phyloP scores from a whole-genome alignment of 306 rosid genomes.

The Vigna reflexopilosa region DNA sequence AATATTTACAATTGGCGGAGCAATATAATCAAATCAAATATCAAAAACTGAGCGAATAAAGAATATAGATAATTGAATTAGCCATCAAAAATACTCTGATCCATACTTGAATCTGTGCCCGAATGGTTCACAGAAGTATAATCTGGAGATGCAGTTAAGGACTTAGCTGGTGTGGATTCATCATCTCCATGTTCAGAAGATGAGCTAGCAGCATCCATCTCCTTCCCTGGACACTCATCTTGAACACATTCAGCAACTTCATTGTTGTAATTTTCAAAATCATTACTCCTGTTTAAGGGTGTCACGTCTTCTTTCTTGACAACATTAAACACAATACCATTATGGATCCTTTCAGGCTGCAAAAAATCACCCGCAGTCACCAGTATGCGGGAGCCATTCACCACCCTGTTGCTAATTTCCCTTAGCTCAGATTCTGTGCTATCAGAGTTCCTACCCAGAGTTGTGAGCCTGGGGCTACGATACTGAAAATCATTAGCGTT shows the following conservation, averaged over 20 bases:
- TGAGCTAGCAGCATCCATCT: constrained; percentile 66
- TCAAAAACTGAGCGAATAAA: background rate
- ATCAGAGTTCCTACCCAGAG: constrained; percentile 66
- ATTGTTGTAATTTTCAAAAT: constrained; percentile 58
- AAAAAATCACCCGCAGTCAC: constrained; percentile 88
- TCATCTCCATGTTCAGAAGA: constrained; percentile 69
- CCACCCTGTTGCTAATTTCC: constrained; percentile 58
- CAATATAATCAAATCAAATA: background rate
- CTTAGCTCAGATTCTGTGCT: constrained; percentile 56
- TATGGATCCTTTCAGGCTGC: constrained; percentile 87
- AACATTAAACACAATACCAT: constrained; percentile 81
- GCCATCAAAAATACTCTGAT: constrained; percentile 42
- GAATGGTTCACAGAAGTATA: constrained; percentile 44
- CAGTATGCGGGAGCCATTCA: constrained; percentile 63
- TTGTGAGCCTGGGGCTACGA: constrained; percentile 60
- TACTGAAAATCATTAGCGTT: constrained; percentile 49
- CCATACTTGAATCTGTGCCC: constrained; percentile 30
- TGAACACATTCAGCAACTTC: constrained; percentile 77
- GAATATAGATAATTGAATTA: constrained; percentile 33
- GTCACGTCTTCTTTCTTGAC: constrained; percentile 84
- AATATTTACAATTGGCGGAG: constrained; percentile 41
- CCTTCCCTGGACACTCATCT: constrained; percentile 70
- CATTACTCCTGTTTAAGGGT: constrained; percentile 61
- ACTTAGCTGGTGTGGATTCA: constrained; percentile 32
- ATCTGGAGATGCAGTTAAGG: background rate